Evolutionary conservation across 768 basidiomycete species (phyloP).

Genomic region (Tylopilus vinaceipallidus): DNA sequence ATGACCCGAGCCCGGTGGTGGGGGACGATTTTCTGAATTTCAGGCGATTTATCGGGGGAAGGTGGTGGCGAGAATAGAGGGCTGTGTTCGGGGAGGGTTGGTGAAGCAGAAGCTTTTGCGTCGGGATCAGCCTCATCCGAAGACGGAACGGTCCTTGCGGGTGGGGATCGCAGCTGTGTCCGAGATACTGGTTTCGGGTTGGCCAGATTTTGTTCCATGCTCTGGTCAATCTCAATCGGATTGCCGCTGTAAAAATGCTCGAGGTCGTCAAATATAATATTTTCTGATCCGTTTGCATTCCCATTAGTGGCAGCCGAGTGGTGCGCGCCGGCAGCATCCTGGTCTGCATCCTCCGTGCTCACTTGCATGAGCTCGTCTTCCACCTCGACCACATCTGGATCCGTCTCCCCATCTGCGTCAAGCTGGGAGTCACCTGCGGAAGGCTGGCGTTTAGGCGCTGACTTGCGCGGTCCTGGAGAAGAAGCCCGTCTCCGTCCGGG

Average conservation of each 20-base stretch:
- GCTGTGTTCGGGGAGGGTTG: constrained; percentile 14
- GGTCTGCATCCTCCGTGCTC: constrained; percentile 21
- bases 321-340: constrained; percentile 6
- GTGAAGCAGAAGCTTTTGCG: constrained; percentile 10
- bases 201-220: constrained; percentile 12
- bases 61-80: constrained; percentile 30
- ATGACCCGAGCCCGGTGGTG: constrained; percentile 47
- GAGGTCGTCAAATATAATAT: constrained; percentile 28
- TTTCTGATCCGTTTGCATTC: constrained; percentile 2
- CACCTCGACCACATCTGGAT: constrained; percentile 39
- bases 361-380: constrained; percentile 32
- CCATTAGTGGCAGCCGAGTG: not conserved
- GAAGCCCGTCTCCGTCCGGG: constrained; percentile 29
- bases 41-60: constrained; percentile 4
- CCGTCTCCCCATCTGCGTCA: constrained; percentile 33
- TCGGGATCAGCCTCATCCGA: not conserved
- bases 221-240: constrained; percentile 33
- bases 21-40: constrained; percentile 20
- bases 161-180: constrained; percentile 1
- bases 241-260: constrained; percentile 29
- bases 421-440: constrained; percentile 31
- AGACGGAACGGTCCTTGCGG: not conserved
- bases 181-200: constrained; percentile 1
- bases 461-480: constrained; percentile 25
- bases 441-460: constrained; percentile 14